Base-by-base conservation (phyloP, 1,139 yeast genomes). In the Saccharomycopsis crataegensis region DNA sequence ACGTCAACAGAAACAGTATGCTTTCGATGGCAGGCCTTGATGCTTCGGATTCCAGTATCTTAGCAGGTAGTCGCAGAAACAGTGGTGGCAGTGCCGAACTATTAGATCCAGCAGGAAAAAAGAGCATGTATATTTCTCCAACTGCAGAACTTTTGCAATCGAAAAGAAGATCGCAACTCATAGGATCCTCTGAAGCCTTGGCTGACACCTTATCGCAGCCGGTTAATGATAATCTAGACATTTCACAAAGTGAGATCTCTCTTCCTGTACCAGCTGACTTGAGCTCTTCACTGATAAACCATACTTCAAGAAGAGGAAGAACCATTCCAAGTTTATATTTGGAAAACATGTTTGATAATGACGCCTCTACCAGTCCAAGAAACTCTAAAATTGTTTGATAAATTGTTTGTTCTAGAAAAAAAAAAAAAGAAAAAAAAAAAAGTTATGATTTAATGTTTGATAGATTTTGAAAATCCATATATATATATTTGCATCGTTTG, bases 61-160 rank as follows among this genome's bases (percentile, higher is more conserved):
- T 22, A 4, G 28, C 28, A 22, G 28, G 28, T 22, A 22, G 38
- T 6, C 34, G 16, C 16, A 38, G 34, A 1, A 28, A 32, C 34
- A n/a, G 4, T 43, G n/a, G 8, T 44, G 28, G 16, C 34, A 22
- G 34, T 44, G 47, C 32, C 9, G 28, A 22, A 22, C 28, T 22
- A 22, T 22, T 22, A 22, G 28, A 22, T 22, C 28, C 28, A 22
- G 28, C 28, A 22, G 28, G 4, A 22, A 22, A 22, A 22, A 22
- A 22, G 28, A 22, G 32, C 47, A 75, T 85, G 77, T 86, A 83
- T 65, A 79, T 86, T 55, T 84, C 93, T 6, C 95, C 95, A 41
- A 86, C 94, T 1, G 86, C 84, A 17, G 90, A 85, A 63, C 85
- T 83, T 8, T 43, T 54, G 44, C 31, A 51, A 22, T 45, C 42